Evolutionary conservation across 2,329 filamentous ascomycete species (phyloP).

Genomic region (Colletotrichum sp.): DNA sequence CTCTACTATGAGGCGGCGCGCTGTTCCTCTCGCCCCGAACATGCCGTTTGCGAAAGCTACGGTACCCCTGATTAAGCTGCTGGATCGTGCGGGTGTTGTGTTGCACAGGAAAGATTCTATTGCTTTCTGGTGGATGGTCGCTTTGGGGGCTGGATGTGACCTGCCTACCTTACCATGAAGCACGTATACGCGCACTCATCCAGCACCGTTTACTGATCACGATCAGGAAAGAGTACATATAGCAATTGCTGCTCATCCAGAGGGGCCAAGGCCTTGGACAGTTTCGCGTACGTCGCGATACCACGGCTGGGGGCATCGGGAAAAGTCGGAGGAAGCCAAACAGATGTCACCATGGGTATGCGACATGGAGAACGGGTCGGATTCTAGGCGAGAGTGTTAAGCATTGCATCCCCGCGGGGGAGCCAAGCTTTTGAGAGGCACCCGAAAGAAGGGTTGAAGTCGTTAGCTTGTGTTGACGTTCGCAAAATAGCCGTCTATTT

Average conservation of each 20-base stretch:
- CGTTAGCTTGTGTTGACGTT: neutral
- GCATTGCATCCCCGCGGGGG: neutral
- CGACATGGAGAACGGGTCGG: neutral
- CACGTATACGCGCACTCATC: neutral
- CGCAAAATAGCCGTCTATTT: neutral
- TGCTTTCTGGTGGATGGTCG: neutral
- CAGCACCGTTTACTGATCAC: neutral
- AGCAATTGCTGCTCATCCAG: neutral
- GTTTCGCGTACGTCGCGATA: conserved; percentile 8
- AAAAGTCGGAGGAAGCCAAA: neutral
- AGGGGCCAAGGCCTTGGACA: neutral
- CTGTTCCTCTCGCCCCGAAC: neutral
- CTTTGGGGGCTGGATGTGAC: neutral
- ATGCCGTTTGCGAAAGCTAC: neutral
- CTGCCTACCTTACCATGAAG: neutral
- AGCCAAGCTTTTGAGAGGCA: neutral
- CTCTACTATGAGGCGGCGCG: neutral
- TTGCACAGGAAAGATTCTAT: neutral
- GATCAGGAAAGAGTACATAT: neutral
- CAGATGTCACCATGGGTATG: neutral
- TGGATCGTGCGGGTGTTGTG: neutral
- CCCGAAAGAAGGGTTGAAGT: neutral
- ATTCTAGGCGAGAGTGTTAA: neutral
- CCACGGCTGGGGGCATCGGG: neutral
- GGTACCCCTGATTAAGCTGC: neutral